These are phyloP conservation scores for Erysimum cheiri DNA, from an alignment of 441 rosid species.

Conservation along the genomic window DNA sequence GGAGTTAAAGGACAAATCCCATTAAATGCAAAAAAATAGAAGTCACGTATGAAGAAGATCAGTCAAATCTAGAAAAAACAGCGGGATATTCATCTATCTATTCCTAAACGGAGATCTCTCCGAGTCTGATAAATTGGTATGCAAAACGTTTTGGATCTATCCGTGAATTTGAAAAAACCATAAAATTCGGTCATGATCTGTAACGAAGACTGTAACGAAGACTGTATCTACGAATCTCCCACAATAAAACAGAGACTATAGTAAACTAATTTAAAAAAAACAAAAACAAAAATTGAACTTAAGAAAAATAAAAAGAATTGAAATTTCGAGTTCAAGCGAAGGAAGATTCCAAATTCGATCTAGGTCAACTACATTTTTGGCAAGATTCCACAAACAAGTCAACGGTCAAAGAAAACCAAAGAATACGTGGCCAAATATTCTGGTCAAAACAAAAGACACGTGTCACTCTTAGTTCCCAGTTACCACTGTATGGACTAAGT, in stretches of 20 bases:
- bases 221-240: neutral
- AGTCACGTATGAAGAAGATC: neutral
- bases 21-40: neutral
- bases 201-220: neutral
- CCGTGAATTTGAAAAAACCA: neutral
- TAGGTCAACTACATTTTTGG: slow-evolving; percentile 7
- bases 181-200: neutral
- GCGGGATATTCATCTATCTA: neutral
- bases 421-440: slow-evolving; percentile 26
- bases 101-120: neutral
- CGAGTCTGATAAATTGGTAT: neutral
- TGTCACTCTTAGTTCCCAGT: slow-evolving; percentile 26
- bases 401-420: slow-evolving; percentile 41
- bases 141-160: neutral
- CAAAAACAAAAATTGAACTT: neutral
- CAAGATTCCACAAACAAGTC: slow-evolving; percentile 25
- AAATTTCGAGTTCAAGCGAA: neutral
- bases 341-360: slow-evolving; percentile 23
- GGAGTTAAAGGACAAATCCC: neutral
- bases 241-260: neutral
- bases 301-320: neutral
- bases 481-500: slow-evolving; percentile 34
- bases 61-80: slow-evolving; percentile 19
- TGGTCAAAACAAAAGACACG: slow-evolving; percentile 6
- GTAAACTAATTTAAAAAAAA: neutral